Conservation (phyloP, 2,329 filamentous ascomycete species). For the Monilinia vaccinii-corymbosi region DNA sequence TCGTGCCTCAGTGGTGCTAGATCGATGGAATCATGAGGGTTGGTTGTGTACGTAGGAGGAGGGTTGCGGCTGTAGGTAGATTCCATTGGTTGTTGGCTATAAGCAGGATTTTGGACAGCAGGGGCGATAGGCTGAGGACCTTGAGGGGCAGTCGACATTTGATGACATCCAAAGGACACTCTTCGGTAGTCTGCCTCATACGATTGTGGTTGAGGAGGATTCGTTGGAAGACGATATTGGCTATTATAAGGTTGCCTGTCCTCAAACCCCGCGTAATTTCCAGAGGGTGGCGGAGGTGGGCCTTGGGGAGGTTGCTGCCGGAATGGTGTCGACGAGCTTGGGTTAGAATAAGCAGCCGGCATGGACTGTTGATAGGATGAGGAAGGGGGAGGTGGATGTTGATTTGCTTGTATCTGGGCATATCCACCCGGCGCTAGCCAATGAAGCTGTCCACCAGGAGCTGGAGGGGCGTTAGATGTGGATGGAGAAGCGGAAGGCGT, state of each 20-base stretch:
- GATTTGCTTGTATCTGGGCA: neutral
- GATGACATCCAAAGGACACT: slow-evolving; percentile 9
- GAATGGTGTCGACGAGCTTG: neutral
- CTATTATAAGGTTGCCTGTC: slow-evolving; percentile 6
- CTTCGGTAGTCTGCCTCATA: slow-evolving; percentile 21
- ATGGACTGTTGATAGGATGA: slow-evolving; percentile 10
- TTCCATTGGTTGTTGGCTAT: neutral
- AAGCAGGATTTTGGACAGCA: neutral
- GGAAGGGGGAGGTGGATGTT: neutral
- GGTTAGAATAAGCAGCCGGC: neutral
- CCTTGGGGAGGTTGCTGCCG: slow-evolving; percentile 10
- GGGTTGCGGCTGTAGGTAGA: slow-evolving; percentile 1
- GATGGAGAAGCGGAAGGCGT: slow-evolving; percentile 1
- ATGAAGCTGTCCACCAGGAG: slow-evolving; percentile 27
- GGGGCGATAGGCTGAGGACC: neutral
- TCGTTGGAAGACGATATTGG: slow-evolving; percentile 9
- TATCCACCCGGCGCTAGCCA: slow-evolving; percentile 16
- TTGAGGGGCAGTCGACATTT: neutral
- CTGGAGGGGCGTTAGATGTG: slow-evolving; percentile 23
- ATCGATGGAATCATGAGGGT: slow-evolving; percentile 9
- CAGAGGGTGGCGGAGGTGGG: slow-evolving; percentile 13
- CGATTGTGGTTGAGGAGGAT: slow-evolving; percentile 11
- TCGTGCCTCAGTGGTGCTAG: slow-evolving; percentile 15
- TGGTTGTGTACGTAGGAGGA: neutral
- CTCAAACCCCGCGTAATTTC: neutral